Evolutionary conservation across 306 rosid species (phyloP).

Genomic region (Abrus precatorius): DNA sequence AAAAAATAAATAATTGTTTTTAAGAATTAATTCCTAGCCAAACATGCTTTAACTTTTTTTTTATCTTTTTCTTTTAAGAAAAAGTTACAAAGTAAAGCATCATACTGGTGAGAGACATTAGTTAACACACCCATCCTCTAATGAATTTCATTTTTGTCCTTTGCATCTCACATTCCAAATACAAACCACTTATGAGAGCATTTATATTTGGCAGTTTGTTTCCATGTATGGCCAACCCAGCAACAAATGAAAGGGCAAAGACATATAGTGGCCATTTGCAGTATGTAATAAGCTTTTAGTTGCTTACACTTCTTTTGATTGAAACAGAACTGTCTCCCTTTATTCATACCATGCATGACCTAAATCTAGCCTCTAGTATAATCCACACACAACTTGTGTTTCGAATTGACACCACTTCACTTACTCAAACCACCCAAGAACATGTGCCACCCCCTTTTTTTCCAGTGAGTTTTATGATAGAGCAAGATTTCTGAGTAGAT

Average conservation of each 20-base stretch:
- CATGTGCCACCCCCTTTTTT: neutral
- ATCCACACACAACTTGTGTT: neutral
- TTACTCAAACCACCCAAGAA: neutral
- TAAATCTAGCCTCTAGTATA: neutral
- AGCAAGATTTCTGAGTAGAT: neutral
- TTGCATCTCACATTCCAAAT: neutral
- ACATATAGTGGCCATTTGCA: neutral
- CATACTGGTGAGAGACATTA: neutral
- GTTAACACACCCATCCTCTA: neutral
- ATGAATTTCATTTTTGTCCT: neutral
- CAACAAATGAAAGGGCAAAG: neutral
- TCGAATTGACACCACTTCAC: conserved; percentile 4
- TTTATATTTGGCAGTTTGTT: neutral
- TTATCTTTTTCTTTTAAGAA: too few species aligned
- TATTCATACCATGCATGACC: neutral
- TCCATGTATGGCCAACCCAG: neutral
- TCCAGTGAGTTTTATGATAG: neutral
- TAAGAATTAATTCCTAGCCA: too few species aligned
- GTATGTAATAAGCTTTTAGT: neutral
- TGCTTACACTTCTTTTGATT: neutral
- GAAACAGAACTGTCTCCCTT: neutral
- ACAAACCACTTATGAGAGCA: neutral
- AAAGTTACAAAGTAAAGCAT: too few species aligned
- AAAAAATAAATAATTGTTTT: too few species aligned
- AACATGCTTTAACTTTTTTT: too few species aligned